Evolutionary conservation across 2,329 filamentous ascomycete genomes (phyloP).

Genomic region (Aspergillus unguis): DNA sequence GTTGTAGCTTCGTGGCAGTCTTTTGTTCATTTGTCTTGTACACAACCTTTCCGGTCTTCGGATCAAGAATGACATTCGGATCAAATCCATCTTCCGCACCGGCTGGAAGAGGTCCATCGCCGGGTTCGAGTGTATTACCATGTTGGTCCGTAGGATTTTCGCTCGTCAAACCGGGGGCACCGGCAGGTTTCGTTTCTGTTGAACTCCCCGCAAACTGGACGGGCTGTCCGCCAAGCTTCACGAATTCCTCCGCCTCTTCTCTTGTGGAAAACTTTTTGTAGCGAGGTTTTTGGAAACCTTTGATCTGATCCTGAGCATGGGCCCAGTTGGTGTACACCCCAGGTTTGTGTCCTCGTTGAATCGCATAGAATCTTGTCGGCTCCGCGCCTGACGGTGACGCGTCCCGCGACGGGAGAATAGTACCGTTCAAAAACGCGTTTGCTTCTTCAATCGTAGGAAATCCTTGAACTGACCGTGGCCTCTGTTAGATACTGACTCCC

Average conservation of each 20-base stretch:
- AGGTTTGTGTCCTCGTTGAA: slow-evolving; percentile 56
- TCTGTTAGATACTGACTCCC: too few relatives aligned
- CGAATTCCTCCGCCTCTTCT: slow-evolving; percentile 74
- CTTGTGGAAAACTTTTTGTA: slow-evolving; percentile 67
- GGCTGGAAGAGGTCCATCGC: slow-evolving; percentile 53
- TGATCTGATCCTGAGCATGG: slow-evolving; percentile 69
- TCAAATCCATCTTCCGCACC: slow-evolving; percentile 62
- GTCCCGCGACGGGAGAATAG: slow-evolving; percentile 37
- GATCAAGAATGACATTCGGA: slow-evolving; percentile 54
- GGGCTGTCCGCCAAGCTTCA: slow-evolving; percentile 45
- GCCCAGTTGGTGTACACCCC: slow-evolving; percentile 67
- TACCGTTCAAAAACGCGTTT: slow-evolving; percentile 69
- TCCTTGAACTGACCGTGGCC: slow-evolving; percentile 63
- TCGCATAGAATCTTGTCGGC: slow-evolving; percentile 57
- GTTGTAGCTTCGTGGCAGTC: slow-evolving; percentile 44
- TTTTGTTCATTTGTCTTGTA: slow-evolving; percentile 54
- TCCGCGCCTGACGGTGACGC: slow-evolving; percentile 35
- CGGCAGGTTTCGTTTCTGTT: slow-evolving; percentile 32
- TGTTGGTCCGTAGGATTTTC: slow-evolving; percentile 44
- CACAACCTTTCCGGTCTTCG: slow-evolving; percentile 51
- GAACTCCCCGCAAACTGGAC: slow-evolving; percentile 25
- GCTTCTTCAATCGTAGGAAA: slow-evolving; percentile 73
- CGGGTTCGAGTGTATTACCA: slow-evolving; percentile 48
- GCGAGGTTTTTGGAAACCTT: slow-evolving; percentile 65
- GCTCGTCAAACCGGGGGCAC: slow-evolving; percentile 37